phyloP scores from a whole-genome alignment of 805 yeast genomes.

The Blastobotrys terrestris region DNA sequence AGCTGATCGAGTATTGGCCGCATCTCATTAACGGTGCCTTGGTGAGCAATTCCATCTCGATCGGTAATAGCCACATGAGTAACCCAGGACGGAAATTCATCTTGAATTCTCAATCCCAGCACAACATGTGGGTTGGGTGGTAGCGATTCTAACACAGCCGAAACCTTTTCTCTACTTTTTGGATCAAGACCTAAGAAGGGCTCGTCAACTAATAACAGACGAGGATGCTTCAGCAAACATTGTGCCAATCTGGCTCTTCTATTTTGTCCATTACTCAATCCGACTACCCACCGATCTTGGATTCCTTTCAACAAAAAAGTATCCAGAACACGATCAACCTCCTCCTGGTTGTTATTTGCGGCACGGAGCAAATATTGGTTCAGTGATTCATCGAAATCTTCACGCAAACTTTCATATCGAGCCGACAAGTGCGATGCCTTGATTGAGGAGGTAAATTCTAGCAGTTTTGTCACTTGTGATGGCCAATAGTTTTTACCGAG shows the following conservation, averaged over 20 bases:
- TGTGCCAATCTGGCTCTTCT: constrained; percentile 84
- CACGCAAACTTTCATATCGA: constrained; percentile 80
- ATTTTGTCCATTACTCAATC: constrained; percentile 89
- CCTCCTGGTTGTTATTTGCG: constrained; percentile 32
- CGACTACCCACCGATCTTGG: constrained; percentile 71
- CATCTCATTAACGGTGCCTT: constrained; percentile 40
- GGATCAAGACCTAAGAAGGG: constrained; percentile 92
- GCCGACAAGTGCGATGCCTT: constrained; percentile 73
- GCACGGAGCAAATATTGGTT: constrained; percentile 50
- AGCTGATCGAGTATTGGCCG: constrained; percentile 20
- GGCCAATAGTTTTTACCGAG: constrained; percentile 41
- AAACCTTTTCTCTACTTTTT: constrained; percentile 52
- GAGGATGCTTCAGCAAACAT: constrained; percentile 60
- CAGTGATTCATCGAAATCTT: constrained; percentile 72
- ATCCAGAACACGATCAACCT: constrained; percentile 38
- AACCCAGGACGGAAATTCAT: constrained; percentile 73
- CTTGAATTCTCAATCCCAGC: constrained; percentile 73
- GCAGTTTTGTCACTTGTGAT: constrained; percentile 37
- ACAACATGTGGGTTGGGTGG: constrained; percentile 51
- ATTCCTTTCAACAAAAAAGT: constrained; percentile 51
- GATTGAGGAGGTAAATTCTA: constrained; percentile 45
- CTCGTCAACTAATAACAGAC: constrained; percentile 72
- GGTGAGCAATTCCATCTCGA: constrained; percentile 43
- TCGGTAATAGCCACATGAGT: constrained; percentile 62
- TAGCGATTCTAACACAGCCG: constrained; percentile 42